Percentiles rank a stretch among this genome's conserved stretches.
These are phyloP conservation scores for Cystofilobasidium bisporidii DNA, from an alignment of 768 basidiomycete genomes.

Conservation along the genomic window DNA sequence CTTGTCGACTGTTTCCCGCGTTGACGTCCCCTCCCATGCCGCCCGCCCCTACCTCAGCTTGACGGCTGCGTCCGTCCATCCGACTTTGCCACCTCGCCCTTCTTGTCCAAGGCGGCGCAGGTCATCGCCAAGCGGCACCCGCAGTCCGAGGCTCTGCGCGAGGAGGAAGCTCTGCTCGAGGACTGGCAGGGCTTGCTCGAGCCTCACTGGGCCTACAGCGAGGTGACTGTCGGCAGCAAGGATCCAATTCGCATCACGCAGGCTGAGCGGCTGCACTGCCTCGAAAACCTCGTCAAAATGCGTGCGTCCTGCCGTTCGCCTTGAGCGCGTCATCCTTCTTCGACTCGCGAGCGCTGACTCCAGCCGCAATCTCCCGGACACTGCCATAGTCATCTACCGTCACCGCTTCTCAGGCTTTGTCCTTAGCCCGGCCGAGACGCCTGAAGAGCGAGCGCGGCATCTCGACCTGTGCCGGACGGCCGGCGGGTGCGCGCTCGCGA, in stretches of 20 bases:
- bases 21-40: neutral
- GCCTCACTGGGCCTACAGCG: conserved; percentile 65
- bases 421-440: conserved; percentile 40
- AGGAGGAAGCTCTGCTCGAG: conserved; percentile 71
- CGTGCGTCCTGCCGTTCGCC: too few species aligned
- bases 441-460: conserved; percentile 53
- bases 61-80: conserved; percentile 58
- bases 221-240: conserved; percentile 68
- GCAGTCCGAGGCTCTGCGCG: conserved; percentile 40
- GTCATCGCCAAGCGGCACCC: conserved; percentile 51
- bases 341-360: too few species aligned
- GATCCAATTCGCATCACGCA: conserved; percentile 86
- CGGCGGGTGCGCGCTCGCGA: conserved; percentile 67
- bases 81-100: conserved; percentile 60
- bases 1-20: neutral
- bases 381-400: conserved; percentile 59
- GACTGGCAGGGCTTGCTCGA: conserved; percentile 66
- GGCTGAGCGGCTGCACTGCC: conserved; percentile 72
- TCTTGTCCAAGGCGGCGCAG: conserved; percentile 61
- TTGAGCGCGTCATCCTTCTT: too few species aligned
- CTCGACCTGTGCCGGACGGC: conserved; percentile 47
- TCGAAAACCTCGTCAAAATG: conserved; percentile 77
- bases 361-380: neutral
- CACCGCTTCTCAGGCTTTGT: conserved; percentile 53
- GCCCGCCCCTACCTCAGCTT: conserved; percentile 37